Percentiles rank a stretch among this genome's conserved stretches.
Conservation (phyloP, 495 filamentous ascomycete genomes). For the Margaritispora aquatica region DNA sequence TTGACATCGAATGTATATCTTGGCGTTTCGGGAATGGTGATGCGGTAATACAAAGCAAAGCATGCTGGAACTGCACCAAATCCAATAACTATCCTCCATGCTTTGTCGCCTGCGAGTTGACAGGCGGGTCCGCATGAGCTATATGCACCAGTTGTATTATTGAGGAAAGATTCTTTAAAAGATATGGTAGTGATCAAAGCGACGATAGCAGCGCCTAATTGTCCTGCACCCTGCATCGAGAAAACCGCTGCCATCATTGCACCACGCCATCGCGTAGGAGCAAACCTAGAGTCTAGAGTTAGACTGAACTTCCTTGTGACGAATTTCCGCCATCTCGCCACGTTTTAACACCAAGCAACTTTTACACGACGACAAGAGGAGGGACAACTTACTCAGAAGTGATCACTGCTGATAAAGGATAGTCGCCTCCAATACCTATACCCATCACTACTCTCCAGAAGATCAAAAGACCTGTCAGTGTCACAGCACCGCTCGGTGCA, state of each 20-base stretch:
- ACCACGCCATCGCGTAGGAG: constrained; percentile 77
- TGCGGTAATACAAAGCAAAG: constrained; percentile 74
- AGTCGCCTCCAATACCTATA: constrained; percentile 69
- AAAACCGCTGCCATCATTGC: constrained; percentile 88
- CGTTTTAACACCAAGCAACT: no score
- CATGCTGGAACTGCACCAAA: constrained; percentile 71
- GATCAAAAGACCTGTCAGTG: constrained; percentile 64
- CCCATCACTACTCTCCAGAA: constrained; percentile 79
- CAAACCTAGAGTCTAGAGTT: constrained; percentile 50
- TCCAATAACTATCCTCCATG: constrained; percentile 78
- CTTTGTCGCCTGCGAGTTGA: constrained; percentile 65
- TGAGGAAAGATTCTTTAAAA: constrained; percentile 59
- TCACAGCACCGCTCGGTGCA: constrained; percentile 48
- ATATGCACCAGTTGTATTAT: constrained; percentile 32
- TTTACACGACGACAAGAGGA: background rate
- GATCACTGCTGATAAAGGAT: constrained; percentile 72
- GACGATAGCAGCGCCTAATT: constrained; percentile 55
- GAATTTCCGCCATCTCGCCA: no score
- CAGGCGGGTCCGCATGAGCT: constrained; percentile 53
- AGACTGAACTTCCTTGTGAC: no score
- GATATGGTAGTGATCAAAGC: constrained; percentile 63
- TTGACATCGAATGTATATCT: constrained; percentile 81
- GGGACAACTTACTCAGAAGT: constrained; percentile 60
- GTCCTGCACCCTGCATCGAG: constrained; percentile 78
- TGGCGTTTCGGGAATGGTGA: constrained; percentile 76